Evolutionary conservation across 2,329 filamentous ascomycete species (phyloP).

Genomic region (Xylaria polymorpha): DNA sequence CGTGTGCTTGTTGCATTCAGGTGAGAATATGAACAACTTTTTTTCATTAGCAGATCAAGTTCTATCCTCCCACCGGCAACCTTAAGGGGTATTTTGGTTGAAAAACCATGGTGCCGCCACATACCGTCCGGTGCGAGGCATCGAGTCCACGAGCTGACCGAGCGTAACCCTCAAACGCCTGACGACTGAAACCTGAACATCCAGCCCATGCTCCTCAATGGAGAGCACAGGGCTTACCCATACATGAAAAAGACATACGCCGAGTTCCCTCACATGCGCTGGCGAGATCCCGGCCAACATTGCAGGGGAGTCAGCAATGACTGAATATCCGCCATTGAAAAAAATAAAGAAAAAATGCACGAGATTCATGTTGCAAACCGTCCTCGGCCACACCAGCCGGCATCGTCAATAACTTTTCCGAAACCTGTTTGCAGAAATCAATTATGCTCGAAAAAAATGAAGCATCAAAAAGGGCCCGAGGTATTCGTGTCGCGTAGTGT

Average conservation of each 20-base stretch:
- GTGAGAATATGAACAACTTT: slow-evolving; percentile 43
- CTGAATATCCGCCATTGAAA: slow-evolving; percentile 36
- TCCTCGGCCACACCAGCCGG: slow-evolving; percentile 38
- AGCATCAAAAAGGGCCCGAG: slow-evolving; percentile 35
- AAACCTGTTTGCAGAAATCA: slow-evolving; percentile 46
- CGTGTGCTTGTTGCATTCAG: background rate
- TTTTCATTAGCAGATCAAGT: slow-evolving; percentile 51
- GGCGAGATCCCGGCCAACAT: slow-evolving; percentile 39
- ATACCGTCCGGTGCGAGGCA: slow-evolving; percentile 50
- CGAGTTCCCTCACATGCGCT: slow-evolving; percentile 41
- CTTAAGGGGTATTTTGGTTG: slow-evolving; percentile 50
- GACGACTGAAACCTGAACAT: slow-evolving; percentile 47
- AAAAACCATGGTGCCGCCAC: slow-evolving; percentile 52
- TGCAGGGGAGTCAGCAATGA: slow-evolving; percentile 32
- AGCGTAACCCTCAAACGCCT: slow-evolving; percentile 52
- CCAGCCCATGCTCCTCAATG: slow-evolving; percentile 44
- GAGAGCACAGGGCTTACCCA: slow-evolving; percentile 51
- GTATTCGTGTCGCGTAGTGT: slow-evolving; percentile 22
- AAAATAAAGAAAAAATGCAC: slow-evolving; percentile 47
- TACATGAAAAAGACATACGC: slow-evolving; percentile 48
- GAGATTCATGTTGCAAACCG: slow-evolving; percentile 47
- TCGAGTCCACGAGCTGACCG: slow-evolving; percentile 48
- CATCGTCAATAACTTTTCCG: slow-evolving; percentile 51
- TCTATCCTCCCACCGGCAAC: slow-evolving; percentile 50
- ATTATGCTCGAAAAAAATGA: slow-evolving; percentile 38